Evolutionary conservation across 2,329 filamentous ascomycete genomes (phyloP).

Genomic region (Simplicillium aogashimaense): DNA sequence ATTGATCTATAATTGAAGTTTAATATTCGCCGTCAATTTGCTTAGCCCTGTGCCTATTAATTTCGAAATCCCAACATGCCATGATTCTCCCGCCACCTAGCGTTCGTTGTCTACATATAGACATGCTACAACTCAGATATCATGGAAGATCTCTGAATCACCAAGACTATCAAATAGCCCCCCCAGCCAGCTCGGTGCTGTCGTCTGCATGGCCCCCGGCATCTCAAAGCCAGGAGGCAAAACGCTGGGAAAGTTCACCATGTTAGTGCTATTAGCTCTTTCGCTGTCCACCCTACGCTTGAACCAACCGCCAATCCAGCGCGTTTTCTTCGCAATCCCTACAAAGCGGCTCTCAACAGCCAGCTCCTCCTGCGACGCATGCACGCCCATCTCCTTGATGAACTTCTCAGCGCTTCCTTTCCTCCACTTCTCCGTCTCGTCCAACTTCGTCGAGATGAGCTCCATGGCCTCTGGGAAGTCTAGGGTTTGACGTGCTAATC

Average conservation of each 20-base stretch:
- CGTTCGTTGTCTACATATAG: too few species aligned
- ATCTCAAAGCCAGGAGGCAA: too few species aligned
- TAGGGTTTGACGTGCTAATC: conserved; percentile 2
- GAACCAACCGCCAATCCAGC: conserved; percentile 21
- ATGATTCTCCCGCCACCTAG: too few species aligned
- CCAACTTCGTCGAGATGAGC: conserved; percentile 9
- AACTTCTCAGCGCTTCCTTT: conserved; percentile 10
- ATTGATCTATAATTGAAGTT: too few species aligned
- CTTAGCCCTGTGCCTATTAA: too few species aligned
- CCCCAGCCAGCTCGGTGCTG: conserved; percentile 10
- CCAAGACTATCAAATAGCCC: conserved; percentile 14
- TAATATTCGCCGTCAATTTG: too few species aligned
- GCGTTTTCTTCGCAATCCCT: conserved; percentile 13
- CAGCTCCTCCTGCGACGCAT: conserved; percentile 11
- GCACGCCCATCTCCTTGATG: conserved; percentile 2
- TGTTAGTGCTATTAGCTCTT: too few species aligned
- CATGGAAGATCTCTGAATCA: conserved; percentile 13
- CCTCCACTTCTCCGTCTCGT: conserved; percentile 2
- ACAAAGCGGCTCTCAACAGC: conserved; percentile 10
- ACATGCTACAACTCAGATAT: too few species aligned
- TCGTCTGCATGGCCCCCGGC: conserved; percentile 6
- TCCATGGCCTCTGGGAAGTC: conserved; percentile 2
- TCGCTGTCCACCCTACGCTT: conserved; percentile 11
- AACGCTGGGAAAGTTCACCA: too few species aligned
- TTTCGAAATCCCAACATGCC: too few species aligned